phyloP scores from a whole-genome alignment of 805 yeast genomes.

The Metschnikowia bowlesiae region DNA sequence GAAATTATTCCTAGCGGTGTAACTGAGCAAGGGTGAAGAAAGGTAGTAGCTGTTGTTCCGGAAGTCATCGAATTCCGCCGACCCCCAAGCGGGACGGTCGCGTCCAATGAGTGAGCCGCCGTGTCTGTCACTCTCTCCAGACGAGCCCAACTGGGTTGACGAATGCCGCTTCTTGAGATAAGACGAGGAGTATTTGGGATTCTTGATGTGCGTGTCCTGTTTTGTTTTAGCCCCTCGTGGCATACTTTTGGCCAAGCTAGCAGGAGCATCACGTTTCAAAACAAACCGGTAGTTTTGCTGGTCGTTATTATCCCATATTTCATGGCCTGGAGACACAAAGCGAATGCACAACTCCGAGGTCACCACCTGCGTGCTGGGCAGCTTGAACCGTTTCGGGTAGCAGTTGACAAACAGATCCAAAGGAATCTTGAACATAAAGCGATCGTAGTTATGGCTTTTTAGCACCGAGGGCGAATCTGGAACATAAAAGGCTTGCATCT shows the following conservation, averaged over 20 bases:
- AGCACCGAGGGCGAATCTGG: constrained; percentile 51
- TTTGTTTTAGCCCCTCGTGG: constrained; percentile 13
- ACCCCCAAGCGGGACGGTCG: neutral
- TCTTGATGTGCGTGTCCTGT: constrained; percentile 13
- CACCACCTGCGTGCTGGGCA: constrained; percentile 16
- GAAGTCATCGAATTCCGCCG: constrained; percentile 23
- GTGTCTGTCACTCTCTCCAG: neutral
- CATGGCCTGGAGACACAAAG: constrained; percentile 45
- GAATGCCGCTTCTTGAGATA: constrained; percentile 32
- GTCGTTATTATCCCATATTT: constrained; percentile 76
- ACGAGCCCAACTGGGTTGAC: constrained; percentile 12
- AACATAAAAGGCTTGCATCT: constrained; percentile 58
- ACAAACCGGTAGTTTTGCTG: constrained; percentile 53
- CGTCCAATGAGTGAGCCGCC: neutral
- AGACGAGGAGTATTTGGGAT: constrained; percentile 38
- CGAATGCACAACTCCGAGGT: constrained; percentile 51
- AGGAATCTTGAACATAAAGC: constrained; percentile 64
- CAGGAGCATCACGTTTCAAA: neutral
- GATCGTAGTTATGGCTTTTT: constrained; percentile 53
- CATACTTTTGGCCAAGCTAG: neutral
- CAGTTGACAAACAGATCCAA: constrained; percentile 21
- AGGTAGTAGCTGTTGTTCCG: constrained; percentile 32
- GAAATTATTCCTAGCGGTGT: constrained; percentile 9
- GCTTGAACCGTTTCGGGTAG: constrained; percentile 2
- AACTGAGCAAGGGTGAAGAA: constrained; percentile 33